These are phyloP conservation scores for Serendipita vermifera DNA, from an alignment of 768 basidiomycete genomes.

Conservation along the genomic window DNA sequence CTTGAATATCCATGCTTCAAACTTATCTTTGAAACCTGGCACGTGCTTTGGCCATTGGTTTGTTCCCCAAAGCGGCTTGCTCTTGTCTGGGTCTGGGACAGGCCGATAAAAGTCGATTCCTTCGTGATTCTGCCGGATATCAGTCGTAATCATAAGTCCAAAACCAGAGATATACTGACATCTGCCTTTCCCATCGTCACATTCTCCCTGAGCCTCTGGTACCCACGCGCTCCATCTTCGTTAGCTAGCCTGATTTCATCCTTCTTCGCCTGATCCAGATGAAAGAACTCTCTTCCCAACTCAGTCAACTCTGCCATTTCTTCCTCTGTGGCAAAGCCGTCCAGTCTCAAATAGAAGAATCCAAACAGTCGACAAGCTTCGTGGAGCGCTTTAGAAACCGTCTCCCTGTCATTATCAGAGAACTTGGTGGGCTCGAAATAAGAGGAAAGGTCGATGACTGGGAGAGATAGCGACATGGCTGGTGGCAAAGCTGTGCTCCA, in stretches of 20 bases:
- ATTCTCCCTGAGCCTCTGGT: constrained; percentile 68
- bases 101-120: constrained; percentile 73
- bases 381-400: constrained; percentile 39
- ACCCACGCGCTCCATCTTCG: constrained; percentile 70
- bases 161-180: not conserved
- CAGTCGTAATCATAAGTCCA: not conserved
- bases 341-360: constrained; percentile 79
- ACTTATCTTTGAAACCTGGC: constrained; percentile 44
- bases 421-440: constrained; percentile 37
- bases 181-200: constrained; percentile 76
- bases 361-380: constrained; percentile 64
- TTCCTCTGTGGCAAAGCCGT: constrained; percentile 37
- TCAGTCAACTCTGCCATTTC: constrained; percentile 54
- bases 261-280: constrained; percentile 61
- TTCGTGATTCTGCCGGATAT: constrained; percentile 45
- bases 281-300: constrained; percentile 63
- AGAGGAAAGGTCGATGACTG: constrained; percentile 61
- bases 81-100: constrained; percentile 54
- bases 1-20: constrained; percentile 66
- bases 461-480: constrained; percentile 27
- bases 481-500: too few species aligned
- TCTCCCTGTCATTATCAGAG: constrained; percentile 23
- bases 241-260: constrained; percentile 53
- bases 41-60: constrained; percentile 59
- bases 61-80: constrained; percentile 62